Evolutionary conservation across 2,329 filamentous ascomycete genomes (phyloP), one percentile per base, ranked within the genome.

Genomic region (Cladosporium sp.): DNA sequence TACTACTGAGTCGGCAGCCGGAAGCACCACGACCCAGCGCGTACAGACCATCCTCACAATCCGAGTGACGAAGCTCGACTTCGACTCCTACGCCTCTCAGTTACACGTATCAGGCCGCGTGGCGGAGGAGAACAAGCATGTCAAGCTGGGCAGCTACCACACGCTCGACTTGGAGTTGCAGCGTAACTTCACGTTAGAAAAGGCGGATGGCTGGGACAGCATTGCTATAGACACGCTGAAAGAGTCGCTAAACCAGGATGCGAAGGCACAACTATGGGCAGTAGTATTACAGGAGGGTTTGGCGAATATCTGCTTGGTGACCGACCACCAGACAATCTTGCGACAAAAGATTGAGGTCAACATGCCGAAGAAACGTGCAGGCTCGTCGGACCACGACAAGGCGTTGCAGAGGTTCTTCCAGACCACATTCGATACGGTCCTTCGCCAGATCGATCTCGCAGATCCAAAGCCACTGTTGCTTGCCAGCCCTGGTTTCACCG

Each of bases 211-310:
- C 40, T 99, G 94, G 94, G 94, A 99, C 73, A 92, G 88, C 64
- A 86, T 99, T 10, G 90, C 92, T 3, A 77, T 88, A 48, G 86
- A 89, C 59, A 87, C 89, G 45, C 81, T 99, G 10, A 80, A 83
- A 57, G 90, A 96, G 71, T 88, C 91, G 0, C 81, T 93, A 13
- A 86, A 90, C 65, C 85, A 89, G 64, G 87, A 90, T 63, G 86
- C 87, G 67, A 86, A 89, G 61, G 91, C 91, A 1, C 88, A 93
- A 61, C 82, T 96, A 17, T 90, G 91, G 56, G 93, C 94, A 0
- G 87, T 97, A 0, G 89, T 97, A 22, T 93, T 99, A 88, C 90
- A 96, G 66, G 93, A 97, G 67, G 89, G 89, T 2, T 73, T 89
- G 15, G 89, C 90, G 58, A 91, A 92, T 71, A 89, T 94, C 62